Conservation (phyloP, 768 basidiomycete species). For the Tricholoma hemisulphureum region DNA sequence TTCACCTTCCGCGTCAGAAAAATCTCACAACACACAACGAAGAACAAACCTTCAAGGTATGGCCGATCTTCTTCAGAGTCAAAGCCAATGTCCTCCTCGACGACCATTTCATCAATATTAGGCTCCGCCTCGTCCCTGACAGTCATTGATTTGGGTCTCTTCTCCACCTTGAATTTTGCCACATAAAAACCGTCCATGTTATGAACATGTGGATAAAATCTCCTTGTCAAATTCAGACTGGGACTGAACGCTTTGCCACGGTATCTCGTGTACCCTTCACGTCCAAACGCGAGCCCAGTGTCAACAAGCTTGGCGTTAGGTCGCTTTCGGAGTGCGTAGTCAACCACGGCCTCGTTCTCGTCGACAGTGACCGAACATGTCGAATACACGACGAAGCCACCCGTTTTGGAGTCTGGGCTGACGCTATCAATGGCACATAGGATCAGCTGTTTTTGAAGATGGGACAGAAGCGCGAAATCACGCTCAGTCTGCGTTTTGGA, state of each 20-base stretch:
- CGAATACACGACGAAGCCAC: conserved; percentile 95
- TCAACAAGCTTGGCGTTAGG: conserved; percentile 91
- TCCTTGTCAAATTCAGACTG: conserved; percentile 74
- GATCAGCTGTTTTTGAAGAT: conserved; percentile 97
- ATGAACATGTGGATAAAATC: conserved; percentile 96
- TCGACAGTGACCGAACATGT: conserved; percentile 98
- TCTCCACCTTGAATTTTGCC: conserved; percentile 96
- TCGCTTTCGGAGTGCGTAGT: conserved; percentile 94
- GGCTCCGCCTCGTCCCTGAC: conserved; percentile 23
- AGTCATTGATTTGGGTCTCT: conserved; percentile 52
- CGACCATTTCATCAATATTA: conserved; percentile 29
- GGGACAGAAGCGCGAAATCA: conserved; percentile 94
- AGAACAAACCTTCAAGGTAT: conserved; percentile 73
- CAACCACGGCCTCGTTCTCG: conserved; percentile 97
- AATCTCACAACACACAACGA: conserved; percentile 12
- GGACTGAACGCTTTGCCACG: conserved; percentile 88
- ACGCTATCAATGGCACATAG: conserved; percentile 98
- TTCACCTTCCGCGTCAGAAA: conserved; percentile 9
- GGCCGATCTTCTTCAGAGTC: conserved; percentile 73
- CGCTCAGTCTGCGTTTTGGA: conserved; percentile 67
- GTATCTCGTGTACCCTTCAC: conserved; percentile 86
- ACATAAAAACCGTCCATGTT: conserved; percentile 99
- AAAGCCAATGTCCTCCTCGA: conserved; percentile 54
- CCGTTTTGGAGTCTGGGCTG: conserved; percentile 83
- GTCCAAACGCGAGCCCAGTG: conserved; percentile 90